Evolutionary conservation across 1,284 basidiomycete species (phyloP), one percentile per base, ranked within the genome.

Genomic region (Pisolithus thermaeus): DNA sequence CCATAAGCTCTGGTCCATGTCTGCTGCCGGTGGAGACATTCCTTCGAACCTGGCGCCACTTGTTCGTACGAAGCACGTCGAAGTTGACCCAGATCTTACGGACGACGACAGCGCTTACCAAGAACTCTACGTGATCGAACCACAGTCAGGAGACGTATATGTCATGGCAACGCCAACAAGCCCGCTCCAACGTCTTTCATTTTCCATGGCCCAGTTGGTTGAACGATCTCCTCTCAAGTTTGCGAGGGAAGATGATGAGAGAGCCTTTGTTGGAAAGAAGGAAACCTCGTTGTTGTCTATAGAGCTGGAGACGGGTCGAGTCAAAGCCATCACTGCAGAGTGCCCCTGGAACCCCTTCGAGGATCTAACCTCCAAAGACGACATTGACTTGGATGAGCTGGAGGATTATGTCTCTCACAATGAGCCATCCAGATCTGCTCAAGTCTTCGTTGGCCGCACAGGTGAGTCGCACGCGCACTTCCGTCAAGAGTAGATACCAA

Each of bases 61-160:
- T 52, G 78, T 91, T 52, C 78, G 84, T 59, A 88, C 87, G 0
- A 70, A 75, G 40, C 86, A 88, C 59, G 63, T 75, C 8, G 69
- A 79, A 41, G 65, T 73, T 46, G 79, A 84, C 63, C 74, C 75
- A 8, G 81, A 84, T 55, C 58, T 77, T 5, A 71, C 69, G 1
- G 73, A 73, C 55, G 80, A 82, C 49, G 81, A 83, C 55, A 71
- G 75, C 42, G 67, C 73, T 0, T 70, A 75, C 37, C 79, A 82
- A 52, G 92, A 94, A 63, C 77, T 88, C 46, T 96, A 94, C 70
- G 83, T 95, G 52, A 89, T 96, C 49, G 93, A 96, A 64, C 93
- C 92, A 0, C 88, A 92, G 71, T 83, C 86, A 1, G 93, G 92
- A 7, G 86, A 92, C 61, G 90, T 96, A 60, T 96, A 92, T 68